Percentiles rank a stretch among this genome's conserved stretches.
These are phyloP conservation scores for Yarrowia divulgata DNA, from an alignment of 805 yeast species.

Conservation along the genomic window DNA sequence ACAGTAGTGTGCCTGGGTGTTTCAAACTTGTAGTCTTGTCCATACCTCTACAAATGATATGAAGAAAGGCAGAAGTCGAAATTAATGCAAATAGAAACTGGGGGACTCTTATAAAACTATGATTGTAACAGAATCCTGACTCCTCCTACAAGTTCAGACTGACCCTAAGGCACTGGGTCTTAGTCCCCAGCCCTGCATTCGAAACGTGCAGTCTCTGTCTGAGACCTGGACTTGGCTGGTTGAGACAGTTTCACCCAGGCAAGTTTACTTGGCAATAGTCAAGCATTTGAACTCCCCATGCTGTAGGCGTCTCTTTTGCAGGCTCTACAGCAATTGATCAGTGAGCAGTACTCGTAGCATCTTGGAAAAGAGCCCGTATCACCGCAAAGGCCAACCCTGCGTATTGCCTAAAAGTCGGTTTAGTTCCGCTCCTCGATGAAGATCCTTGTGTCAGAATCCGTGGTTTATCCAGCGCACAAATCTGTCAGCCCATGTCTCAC, in stretches of 20 bases:
- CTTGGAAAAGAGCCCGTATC: too few relatives aligned
- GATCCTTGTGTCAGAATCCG: neutral
- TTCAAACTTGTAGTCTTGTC: too few relatives aligned
- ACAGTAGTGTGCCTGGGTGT: neutral
- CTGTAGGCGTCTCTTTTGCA: too few relatives aligned
- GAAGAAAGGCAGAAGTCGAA: too few relatives aligned
- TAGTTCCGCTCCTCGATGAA: neutral
- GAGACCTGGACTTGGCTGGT: conserved; percentile 1
- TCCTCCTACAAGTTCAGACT: too few relatives aligned
- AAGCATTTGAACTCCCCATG: too few relatives aligned
- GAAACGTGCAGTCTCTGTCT: neutral
- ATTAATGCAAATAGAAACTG: too few relatives aligned
- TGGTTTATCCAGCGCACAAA: neutral
- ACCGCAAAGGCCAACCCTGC: neutral
- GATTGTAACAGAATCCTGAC: too few relatives aligned
- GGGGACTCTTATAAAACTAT: too few relatives aligned
- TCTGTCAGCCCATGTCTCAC: conserved; percentile 18
- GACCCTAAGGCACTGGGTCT: neutral
- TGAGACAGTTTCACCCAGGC: conserved; percentile 10
- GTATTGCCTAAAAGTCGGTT: neutral
- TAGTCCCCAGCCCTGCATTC: conserved; percentile 12
- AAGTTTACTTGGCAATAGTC: neutral
- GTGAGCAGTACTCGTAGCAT: too few relatives aligned
- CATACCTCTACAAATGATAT: too few relatives aligned
- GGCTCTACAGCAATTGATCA: too few relatives aligned